A percentile compares a stretch with the other conserved stretches of the same genome.
Evolutionary conservation across 768 basidiomycete species (phyloP).

Genomic region (Termitomyces sp.): DNA sequence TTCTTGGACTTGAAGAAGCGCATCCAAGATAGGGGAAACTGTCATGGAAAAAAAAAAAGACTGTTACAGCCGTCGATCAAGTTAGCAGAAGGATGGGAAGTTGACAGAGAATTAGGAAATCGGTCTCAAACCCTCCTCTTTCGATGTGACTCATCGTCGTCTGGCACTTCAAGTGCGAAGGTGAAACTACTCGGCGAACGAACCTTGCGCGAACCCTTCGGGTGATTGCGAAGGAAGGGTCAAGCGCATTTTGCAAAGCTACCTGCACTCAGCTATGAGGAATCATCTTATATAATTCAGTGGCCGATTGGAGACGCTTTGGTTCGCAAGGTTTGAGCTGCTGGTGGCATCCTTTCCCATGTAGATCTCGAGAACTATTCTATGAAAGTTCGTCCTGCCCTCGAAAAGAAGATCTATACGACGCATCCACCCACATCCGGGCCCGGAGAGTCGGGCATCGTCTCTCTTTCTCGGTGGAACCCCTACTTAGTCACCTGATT

Average conservation of each 20-base stretch:
- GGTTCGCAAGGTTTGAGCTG: constrained; percentile 58
- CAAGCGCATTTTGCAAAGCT: constrained; percentile 70
- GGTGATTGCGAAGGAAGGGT: constrained; percentile 68
- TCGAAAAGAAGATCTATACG: constrained; percentile 80
- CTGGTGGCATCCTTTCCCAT: constrained; percentile 77
- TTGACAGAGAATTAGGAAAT: constrained; percentile 69
- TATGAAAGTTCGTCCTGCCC: constrained; percentile 64
- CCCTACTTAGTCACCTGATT: background rate
- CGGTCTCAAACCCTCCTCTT: constrained; percentile 25
- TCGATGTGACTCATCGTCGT: background rate
- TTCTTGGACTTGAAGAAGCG: constrained; percentile 82
- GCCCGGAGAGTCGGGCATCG: constrained; percentile 36
- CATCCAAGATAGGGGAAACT: constrained; percentile 79
- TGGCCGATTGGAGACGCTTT: constrained; percentile 81
- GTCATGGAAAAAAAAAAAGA: constrained; percentile 65
- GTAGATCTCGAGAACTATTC: constrained; percentile 70
- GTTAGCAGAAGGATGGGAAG: constrained; percentile 76
- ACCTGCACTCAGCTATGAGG: constrained; percentile 4
- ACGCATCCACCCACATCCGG: constrained; percentile 83
- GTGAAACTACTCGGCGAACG: constrained; percentile 65
- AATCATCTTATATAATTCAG: constrained; percentile 25
- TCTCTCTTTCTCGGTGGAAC: background rate
- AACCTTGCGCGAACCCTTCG: constrained; percentile 79
- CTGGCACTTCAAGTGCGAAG: constrained; percentile 42
- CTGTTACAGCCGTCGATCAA: constrained; percentile 72